Conservation (phyloP, 2,329 filamentous ascomycete genomes). For the Myriosclerotinia scirpicola region DNA sequence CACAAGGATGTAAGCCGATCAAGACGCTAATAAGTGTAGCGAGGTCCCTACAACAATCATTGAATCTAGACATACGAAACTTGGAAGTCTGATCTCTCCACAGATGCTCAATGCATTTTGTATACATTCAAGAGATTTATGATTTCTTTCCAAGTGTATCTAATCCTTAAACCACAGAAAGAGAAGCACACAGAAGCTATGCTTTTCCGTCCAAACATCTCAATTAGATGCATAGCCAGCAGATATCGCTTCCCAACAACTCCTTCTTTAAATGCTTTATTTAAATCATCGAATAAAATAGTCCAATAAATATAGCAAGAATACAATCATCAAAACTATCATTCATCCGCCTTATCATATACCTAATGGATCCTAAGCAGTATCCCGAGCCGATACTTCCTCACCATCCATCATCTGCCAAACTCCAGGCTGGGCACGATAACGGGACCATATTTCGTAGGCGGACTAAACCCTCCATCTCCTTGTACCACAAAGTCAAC, state of each 20-base stretch:
- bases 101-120: background rate
- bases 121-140: background rate
- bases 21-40: slow-evolving; percentile 1
- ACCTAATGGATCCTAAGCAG: background rate
- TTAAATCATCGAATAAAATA: background rate
- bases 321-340: background rate
- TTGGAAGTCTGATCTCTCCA: background rate
- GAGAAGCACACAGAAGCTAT: background rate
- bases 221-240: background rate
- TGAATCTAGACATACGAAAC: background rate
- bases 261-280: slow-evolving; percentile 30
- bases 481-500: slow-evolving; percentile 97
- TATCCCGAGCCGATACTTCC: background rate
- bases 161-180: background rate
- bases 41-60: slow-evolving; percentile 8
- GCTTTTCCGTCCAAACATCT: background rate
- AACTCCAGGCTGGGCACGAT: slow-evolving; percentile 86
- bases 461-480: slow-evolving; percentile 74
- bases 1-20: slow-evolving; percentile 3
- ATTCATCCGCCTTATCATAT: background rate
- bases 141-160: background rate
- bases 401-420: slow-evolving; percentile 51
- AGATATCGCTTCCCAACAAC: slow-evolving; percentile 26
- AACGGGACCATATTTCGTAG: slow-evolving; percentile 95
- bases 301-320: background rate